Percentiles rank a stretch among this genome's conserved stretches.
Conservation (phyloP, 2,329 filamentous ascomycete species). For the Cryphonectria carpinicola region DNA sequence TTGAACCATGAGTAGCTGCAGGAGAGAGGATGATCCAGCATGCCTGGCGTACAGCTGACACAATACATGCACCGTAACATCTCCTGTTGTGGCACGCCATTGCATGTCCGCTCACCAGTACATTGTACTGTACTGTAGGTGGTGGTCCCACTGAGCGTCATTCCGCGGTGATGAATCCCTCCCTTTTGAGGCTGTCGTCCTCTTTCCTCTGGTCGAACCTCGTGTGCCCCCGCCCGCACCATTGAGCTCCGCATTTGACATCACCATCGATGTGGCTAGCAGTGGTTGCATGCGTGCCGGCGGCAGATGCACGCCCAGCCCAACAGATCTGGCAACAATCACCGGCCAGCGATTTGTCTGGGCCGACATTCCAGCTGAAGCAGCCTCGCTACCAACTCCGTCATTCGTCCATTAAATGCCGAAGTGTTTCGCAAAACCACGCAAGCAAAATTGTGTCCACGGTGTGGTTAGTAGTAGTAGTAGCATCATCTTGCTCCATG, state of each 20-base stretch:
- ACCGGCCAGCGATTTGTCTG: not conserved
- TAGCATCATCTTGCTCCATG: not conserved
- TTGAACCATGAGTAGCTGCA: constrained; percentile 3
- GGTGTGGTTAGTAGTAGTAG: not conserved
- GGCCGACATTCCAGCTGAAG: not conserved
- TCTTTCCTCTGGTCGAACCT: not conserved
- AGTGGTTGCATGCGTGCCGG: not conserved
- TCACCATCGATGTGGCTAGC: not conserved
- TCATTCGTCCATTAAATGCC: constrained; percentile 1
- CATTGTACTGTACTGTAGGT: not conserved
- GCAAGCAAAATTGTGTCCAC: not conserved
- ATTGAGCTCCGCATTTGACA: not conserved
- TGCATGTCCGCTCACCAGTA: not conserved
- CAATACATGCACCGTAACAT: not conserved
- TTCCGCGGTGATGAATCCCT: not conserved
- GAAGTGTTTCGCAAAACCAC: not conserved
- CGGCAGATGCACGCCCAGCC: not conserved
- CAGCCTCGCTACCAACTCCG: not conserved
- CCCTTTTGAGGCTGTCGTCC: not conserved
- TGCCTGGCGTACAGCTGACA: constrained; percentile 1
- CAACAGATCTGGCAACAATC: not conserved
- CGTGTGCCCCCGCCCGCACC: not conserved
- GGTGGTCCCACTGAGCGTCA: not conserved
- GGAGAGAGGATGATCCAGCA: constrained; percentile 12
- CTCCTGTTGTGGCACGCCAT: not conserved